Conservation (phyloP, 345 rosid species). For the Excoecaria agallocha region DNA sequence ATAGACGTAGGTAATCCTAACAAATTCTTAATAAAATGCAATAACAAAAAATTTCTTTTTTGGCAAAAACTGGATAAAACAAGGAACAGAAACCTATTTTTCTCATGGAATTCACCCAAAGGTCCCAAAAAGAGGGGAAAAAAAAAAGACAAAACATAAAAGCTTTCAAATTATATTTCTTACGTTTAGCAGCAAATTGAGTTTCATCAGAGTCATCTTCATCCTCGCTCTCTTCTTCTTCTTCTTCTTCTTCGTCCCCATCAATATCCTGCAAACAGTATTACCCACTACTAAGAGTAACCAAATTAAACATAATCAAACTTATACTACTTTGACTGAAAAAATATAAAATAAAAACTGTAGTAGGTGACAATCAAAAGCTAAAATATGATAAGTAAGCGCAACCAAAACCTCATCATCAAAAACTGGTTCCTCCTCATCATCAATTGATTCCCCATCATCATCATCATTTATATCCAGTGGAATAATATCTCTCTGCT, state of each 20-base stretch:
- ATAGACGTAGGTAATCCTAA: not conserved
- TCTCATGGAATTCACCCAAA: not conserved
- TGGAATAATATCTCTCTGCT: conserved; percentile 76
- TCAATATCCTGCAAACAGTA: conserved; percentile 21
- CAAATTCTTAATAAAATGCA: not conserved
- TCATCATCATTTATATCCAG: conserved; percentile 54
- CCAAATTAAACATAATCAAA: not conserved
- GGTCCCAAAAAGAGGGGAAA: not conserved
- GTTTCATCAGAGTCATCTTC: conserved; percentile 33
- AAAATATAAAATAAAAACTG: not conserved
- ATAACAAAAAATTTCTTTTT: not conserved
- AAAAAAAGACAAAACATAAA: not conserved
- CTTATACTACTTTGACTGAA: not conserved
- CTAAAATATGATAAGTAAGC: not conserved
- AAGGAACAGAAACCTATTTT: not conserved
- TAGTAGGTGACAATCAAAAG: not conserved
- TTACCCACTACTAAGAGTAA: not conserved
- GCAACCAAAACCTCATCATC: conserved; percentile 30
- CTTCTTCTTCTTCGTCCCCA: conserved; percentile 17
- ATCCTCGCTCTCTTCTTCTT: conserved; percentile 42
- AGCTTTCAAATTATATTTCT: conserved; percentile 18
- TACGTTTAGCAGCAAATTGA: conserved; percentile 60
- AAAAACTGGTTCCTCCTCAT: conserved; percentile 70
- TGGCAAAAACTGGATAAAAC: not conserved
- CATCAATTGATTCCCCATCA: conserved; percentile 65